Conservation (phyloP, 202 grass and related monocot genomes). For the Eragrostis tef region DNA sequence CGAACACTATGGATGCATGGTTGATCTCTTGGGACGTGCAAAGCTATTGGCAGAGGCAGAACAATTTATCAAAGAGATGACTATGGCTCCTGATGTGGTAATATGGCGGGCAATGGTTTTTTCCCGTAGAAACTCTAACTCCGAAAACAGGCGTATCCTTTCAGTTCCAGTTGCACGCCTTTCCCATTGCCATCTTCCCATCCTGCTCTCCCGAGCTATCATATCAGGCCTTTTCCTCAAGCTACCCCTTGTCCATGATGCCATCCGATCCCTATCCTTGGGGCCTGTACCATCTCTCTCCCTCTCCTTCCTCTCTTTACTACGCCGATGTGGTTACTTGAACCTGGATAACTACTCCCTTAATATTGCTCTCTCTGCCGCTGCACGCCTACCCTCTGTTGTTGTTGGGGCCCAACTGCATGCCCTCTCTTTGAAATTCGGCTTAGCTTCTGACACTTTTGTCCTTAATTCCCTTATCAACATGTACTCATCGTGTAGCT, state of each 20-base stretch:
- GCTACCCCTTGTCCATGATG: slow-evolving; percentile 61
- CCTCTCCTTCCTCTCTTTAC: slow-evolving; percentile 66
- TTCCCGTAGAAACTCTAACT: slow-evolving; percentile 3
- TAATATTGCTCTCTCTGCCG: slow-evolving; percentile 64
- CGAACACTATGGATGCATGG: slow-evolving; percentile 89
- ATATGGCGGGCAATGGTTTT: no score
- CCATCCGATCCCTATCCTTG: slow-evolving; percentile 65
- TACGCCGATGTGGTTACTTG: slow-evolving; percentile 48
- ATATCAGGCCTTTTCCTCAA: slow-evolving; percentile 62
- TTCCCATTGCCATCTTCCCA: slow-evolving; percentile 53
- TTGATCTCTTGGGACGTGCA: slow-evolving; percentile 86
- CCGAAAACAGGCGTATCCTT: slow-evolving; percentile 30
- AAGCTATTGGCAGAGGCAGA: slow-evolving; percentile 70
- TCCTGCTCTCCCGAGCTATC: slow-evolving; percentile 59
- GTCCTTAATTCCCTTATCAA: slow-evolving; percentile 82
- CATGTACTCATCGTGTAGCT: slow-evolving; percentile 71
- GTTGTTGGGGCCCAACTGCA: slow-evolving; percentile 65
- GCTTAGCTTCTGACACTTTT: slow-evolving; percentile 67
- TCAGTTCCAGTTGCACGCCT: slow-evolving; percentile 47
- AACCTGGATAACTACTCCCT: slow-evolving; percentile 70
- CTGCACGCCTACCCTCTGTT: slow-evolving; percentile 48
- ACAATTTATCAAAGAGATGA: slow-evolving; percentile 81
- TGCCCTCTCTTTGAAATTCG: slow-evolving; percentile 68
- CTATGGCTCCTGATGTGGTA: slow-evolving; percentile 65
- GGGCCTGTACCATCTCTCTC: slow-evolving; percentile 56